Base-by-base conservation (phyloP, 495 filamentous ascomycete species). In the Daldinia caldariorum region DNA sequence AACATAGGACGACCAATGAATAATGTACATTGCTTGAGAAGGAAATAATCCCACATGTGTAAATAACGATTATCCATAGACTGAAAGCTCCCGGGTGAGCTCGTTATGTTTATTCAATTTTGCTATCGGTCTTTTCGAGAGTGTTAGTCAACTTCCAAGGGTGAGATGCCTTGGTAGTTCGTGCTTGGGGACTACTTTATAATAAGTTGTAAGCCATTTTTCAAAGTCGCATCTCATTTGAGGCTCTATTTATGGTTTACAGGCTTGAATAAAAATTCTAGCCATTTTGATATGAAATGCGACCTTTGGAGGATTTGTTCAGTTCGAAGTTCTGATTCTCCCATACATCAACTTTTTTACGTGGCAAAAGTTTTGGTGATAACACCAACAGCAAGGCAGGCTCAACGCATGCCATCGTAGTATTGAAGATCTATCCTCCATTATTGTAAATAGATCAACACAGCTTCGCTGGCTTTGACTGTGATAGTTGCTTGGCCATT, bases 401-500 rank as follows among this genome's bases (percentile, higher is more conserved):
- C 26, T 26, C 26, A 26, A 26, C 3, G 26, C 26, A 26, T 26
- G 26, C 26, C 1, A 26, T 26, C 26, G 34, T 35, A 35, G 6
- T 10, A 35, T 35, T 35, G 5, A 6, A 34, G 6, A 39, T 6
- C n/a, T 3, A 29, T n/a, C 32, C 1, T 0, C 43, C 0, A 16
- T 69, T 22, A 78, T 41, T 79, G 62, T 34, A 89, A 60, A 67
- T 87, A 86, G 20, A 89, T 77, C 55, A 89, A 55, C 57, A 89
- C 73, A 13, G 86, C 86, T 72, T 89, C 87, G 12, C 81, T 82
- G 6, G 84, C 86, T 31, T 76, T 77, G n/a, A 89, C 56, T 0
- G 79, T 75, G 65, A 86, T 84, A 0, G 79, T 83, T 4, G 79
- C 82, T 39, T 78, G 72, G 0, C 84, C 85, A n/a, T 71, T 78